Conservation (phyloP, 2,329 filamentous ascomycete species). For the Cercospora sojina region DNA sequence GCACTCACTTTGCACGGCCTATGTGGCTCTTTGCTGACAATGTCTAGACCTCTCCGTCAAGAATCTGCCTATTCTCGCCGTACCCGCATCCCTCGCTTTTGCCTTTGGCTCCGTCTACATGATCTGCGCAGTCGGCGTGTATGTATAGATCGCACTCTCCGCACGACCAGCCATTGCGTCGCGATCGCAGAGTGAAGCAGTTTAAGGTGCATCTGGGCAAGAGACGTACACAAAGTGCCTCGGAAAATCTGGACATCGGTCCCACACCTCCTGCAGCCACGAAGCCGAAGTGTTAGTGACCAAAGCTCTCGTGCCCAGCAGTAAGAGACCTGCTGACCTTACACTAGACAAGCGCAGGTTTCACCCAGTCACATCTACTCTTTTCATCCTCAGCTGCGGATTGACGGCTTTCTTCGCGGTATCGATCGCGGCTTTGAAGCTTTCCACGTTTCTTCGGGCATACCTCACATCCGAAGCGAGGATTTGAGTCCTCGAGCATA, state of each 20-base stretch:
- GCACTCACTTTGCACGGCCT: conserved; percentile 30
- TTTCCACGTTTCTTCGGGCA: conserved; percentile 15
- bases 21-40: conserved; percentile 24
- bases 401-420: conserved; percentile 27
- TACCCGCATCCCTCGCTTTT: conserved; percentile 84
- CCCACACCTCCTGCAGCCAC: neutral
- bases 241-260: neutral
- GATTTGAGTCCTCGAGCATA: neutral
- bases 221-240: neutral
- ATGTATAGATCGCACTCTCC: conserved; percentile 65
- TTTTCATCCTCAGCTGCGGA: conserved; percentile 29
- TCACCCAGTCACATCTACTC: conserved; percentile 30
- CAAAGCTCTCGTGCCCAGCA: neutral
- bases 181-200: conserved; percentile 9
- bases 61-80: conserved; percentile 73
- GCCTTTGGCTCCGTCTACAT: conserved; percentile 95
- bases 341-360: conserved; percentile 17
- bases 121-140: conserved; percentile 98
- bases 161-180: conserved; percentile 2
- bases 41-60: conserved; percentile 74
- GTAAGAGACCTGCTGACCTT: conserved; percentile 6
- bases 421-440: conserved; percentile 18
- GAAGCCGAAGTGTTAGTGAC: neutral
- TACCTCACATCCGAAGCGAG: neutral
- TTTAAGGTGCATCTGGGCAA: neutral